These are phyloP conservation scores for Suhomyces coccinellae DNA, from an alignment of 1,139 yeast species.

Conservation along the genomic window DNA sequence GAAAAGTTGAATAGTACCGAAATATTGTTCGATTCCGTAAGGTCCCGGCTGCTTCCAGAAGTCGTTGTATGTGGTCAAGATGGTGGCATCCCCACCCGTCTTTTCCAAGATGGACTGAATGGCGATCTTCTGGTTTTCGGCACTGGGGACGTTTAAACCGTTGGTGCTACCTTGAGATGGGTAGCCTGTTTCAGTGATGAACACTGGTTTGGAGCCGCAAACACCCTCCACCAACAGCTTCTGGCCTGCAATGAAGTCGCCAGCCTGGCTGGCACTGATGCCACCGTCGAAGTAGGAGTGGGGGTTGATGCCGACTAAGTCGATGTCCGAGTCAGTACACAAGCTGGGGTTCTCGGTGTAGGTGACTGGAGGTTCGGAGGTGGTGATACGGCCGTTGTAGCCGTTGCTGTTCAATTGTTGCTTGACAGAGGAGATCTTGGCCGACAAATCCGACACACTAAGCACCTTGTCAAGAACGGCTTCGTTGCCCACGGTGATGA, in stretches of 20 bases:
- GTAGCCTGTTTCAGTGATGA: conserved; percentile 85
- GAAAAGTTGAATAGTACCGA: conserved; percentile 63
- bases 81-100: conserved; percentile 60
- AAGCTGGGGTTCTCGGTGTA: conserved; percentile 62
- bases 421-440: conserved; percentile 66
- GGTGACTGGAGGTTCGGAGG: conserved; percentile 86
- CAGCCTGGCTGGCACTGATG: conserved; percentile 66
- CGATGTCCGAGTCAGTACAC: conserved; percentile 58
- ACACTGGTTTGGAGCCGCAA: conserved; percentile 52
- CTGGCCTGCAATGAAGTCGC: conserved; percentile 69
- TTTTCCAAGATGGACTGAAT: conserved; percentile 52
- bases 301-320: conserved; percentile 76
- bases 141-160: conserved; percentile 72
- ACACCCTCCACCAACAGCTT: conserved; percentile 49
- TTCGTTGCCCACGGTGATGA: conserved; percentile 83
- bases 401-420: conserved; percentile 62
- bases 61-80: conserved; percentile 77
- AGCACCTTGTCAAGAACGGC: conserved; percentile 67
- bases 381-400: conserved; percentile 72
- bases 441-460: conserved; percentile 56
- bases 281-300: conserved; percentile 78
- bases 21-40: conserved; percentile 81
- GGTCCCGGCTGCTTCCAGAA: conserved; percentile 87
- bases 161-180: conserved; percentile 72
- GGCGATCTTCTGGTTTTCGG: conserved; percentile 70